Conservation (phyloP, 108 stramenopile genomes). For the Ochromonas danica region DNA sequence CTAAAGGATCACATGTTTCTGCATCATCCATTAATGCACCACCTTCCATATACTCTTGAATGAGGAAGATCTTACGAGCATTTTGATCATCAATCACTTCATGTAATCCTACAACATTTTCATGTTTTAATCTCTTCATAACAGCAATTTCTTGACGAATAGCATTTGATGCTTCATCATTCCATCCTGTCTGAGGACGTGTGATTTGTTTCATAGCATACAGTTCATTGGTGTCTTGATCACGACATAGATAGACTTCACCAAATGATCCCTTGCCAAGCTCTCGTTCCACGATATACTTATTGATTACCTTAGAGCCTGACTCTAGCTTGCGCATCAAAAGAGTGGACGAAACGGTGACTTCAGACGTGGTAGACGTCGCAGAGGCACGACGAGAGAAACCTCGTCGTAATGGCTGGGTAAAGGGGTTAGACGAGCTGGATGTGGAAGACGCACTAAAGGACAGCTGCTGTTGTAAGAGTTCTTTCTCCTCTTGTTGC, state of each 20-base stretch:
- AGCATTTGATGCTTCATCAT: neutral
- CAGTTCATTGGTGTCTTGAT: slow-evolving; percentile 3
- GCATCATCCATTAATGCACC: slow-evolving; percentile 40
- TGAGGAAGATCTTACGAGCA: slow-evolving; percentile 39
- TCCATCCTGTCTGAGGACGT: neutral
- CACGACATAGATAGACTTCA: slow-evolving; percentile 7
- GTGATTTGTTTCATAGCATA: slow-evolving; percentile 35
- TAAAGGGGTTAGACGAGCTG: neutral
- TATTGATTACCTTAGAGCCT: slow-evolving; percentile 1
- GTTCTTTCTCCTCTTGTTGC: neutral
- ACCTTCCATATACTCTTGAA: slow-evolving; percentile 39
- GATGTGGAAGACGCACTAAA: neutral
- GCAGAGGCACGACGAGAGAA: neutral
- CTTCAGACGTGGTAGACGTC: neutral
- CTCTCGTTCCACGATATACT: slow-evolving; percentile 11
- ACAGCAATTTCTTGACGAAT: slow-evolving; percentile 41
- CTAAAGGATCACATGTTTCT: neutral
- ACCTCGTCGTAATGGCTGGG: neutral
- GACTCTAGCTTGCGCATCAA: neutral
- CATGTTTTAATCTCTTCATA: slow-evolving; percentile 40
- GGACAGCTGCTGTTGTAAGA: neutral
- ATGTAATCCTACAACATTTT: slow-evolving; percentile 38
- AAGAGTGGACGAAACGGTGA: neutral
- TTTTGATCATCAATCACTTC: slow-evolving; percentile 46
- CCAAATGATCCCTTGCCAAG: slow-evolving; percentile 27